A percentile compares a stretch with the other conserved stretches of the same genome.
Evolutionary conservation across 2,329 filamentous ascomycete species (phyloP).

Genomic region (Fusarium oxysporum): DNA sequence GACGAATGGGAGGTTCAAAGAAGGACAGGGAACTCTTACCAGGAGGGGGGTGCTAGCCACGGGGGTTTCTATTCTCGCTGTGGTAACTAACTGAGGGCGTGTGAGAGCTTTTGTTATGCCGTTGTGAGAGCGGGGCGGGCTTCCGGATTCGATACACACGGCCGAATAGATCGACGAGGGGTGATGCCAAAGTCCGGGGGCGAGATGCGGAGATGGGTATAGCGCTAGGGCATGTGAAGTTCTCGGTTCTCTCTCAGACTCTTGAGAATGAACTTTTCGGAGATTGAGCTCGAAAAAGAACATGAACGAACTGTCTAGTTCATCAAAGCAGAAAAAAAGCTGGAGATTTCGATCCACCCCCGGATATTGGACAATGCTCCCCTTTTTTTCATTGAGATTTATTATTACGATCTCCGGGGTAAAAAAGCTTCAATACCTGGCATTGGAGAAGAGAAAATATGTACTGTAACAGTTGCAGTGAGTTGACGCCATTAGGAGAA

Average conservation of each 20-base stretch:
- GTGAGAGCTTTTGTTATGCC: background rate
- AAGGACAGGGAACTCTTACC: constrained; percentile 16
- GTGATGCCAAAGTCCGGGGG: constrained; percentile 20
- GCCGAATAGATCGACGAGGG: constrained; percentile 42
- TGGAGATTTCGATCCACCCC: constrained; percentile 18
- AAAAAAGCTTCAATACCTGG: background rate
- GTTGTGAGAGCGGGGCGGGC: constrained; percentile 22
- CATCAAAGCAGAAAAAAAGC: background rate
- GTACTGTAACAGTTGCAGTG: background rate
- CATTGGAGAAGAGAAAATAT: background rate
- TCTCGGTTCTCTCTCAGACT: background rate
- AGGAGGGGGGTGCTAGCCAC: constrained; percentile 5
- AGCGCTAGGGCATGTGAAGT: constrained; percentile 20
- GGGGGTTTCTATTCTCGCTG: background rate
- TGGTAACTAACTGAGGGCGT: background rate
- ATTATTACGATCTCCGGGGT: background rate
- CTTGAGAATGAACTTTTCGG: background rate
- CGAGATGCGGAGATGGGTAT: constrained; percentile 18
- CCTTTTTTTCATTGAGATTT: background rate
- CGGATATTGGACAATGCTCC: constrained; percentile 12
- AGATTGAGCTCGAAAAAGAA: constrained; percentile 8
- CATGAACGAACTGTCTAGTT: background rate
- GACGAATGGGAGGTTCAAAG: constrained; percentile 29
- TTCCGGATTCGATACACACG: constrained; percentile 43
- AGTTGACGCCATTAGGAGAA: background rate